Evolutionary conservation across 352 stramenopile genomes (phyloP).

Genomic region (Globisporangium parvum): DNA sequence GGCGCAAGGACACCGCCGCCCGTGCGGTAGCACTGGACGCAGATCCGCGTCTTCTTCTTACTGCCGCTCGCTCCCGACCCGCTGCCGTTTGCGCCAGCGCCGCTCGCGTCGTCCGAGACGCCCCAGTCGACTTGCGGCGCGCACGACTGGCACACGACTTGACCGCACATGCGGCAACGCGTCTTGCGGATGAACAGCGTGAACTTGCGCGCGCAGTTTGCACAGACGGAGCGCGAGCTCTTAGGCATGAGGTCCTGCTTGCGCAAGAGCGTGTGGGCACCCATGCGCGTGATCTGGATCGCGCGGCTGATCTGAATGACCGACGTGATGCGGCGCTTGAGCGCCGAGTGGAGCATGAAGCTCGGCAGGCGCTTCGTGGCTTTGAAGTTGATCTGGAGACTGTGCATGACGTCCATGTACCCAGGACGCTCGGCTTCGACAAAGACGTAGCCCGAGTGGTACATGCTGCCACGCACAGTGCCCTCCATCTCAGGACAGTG

Average conservation of each 20-base stretch:
- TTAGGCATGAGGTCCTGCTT: conserved; percentile 72
- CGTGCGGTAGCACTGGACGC: conserved; percentile 39
- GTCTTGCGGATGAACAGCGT: conserved; percentile 70
- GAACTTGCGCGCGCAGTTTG: conserved; percentile 61
- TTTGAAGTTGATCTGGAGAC: conserved; percentile 83
- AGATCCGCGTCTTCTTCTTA: conserved; percentile 51
- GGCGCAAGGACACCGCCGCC: conserved; percentile 19
- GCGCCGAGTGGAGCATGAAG: conserved; percentile 56
- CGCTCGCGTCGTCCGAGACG: conserved; percentile 9
- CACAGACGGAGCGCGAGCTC: conserved; percentile 40
- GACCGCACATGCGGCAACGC: conserved; percentile 60
- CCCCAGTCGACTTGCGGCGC: conserved; percentile 50
- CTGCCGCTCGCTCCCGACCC: background rate
- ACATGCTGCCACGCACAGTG: conserved; percentile 73
- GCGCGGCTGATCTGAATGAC: conserved; percentile 61
- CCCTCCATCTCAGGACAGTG: conserved; percentile 64
- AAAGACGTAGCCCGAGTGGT: conserved; percentile 77
- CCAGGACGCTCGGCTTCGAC: conserved; percentile 67
- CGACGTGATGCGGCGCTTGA: conserved; percentile 58
- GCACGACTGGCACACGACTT: conserved; percentile 71
- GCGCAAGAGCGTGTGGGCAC: conserved; percentile 46
- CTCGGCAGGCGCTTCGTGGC: conserved; percentile 53
- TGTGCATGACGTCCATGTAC: conserved; percentile 85
- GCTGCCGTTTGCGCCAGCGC: background rate
- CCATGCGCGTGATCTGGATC: conserved; percentile 53